A percentile compares a stretch with the other conserved stretches of the same genome.
Conservation (phyloP, 345 rosid genomes). For the Bruguiera parviflora region DNA sequence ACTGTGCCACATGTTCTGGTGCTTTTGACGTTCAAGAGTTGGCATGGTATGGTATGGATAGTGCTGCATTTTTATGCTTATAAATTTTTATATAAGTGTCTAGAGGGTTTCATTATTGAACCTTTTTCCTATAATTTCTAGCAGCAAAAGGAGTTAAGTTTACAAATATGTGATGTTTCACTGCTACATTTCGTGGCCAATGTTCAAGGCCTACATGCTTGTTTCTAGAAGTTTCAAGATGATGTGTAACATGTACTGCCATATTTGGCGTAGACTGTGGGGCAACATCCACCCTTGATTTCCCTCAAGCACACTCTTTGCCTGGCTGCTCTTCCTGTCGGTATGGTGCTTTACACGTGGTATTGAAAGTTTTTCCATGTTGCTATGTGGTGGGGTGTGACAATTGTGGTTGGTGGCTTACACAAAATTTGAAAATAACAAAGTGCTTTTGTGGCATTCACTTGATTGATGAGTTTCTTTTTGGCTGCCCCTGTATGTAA, state of each 20-base stretch:
- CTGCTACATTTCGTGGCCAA: conserved; percentile 6
- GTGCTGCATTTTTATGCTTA: background rate
- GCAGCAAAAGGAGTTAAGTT: conserved; percentile 14
- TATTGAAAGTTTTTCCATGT: background rate
- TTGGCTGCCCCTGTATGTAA: background rate
- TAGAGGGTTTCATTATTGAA: conserved; percentile 1
- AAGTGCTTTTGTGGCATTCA: background rate
- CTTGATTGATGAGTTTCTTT: background rate
- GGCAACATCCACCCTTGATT: conserved; percentile 12
- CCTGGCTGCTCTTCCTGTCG: conserved; percentile 20
- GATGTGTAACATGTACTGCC: conserved; percentile 8
- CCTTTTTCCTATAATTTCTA: conserved; percentile 7
- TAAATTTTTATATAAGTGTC: background rate
- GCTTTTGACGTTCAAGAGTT: background rate
- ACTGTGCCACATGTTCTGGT: background rate
- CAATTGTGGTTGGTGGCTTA: background rate
- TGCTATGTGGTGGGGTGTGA: background rate
- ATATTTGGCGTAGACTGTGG: conserved; percentile 10
- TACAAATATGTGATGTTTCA: conserved; percentile 15
- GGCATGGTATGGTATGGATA: background rate
- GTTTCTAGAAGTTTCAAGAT: conserved; percentile 22
- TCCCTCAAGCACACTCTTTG: conserved; percentile 4
- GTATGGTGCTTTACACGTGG: conserved; percentile 8
- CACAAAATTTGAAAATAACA: background rate
- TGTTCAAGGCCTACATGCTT: conserved; percentile 12